A percentile compares a stretch with the other conserved stretches of the same genome.
These are phyloP conservation scores for Aspergillus nidulans DNA, from an alignment of 495 filamentous ascomycete genomes.

Conservation along the genomic window DNA sequence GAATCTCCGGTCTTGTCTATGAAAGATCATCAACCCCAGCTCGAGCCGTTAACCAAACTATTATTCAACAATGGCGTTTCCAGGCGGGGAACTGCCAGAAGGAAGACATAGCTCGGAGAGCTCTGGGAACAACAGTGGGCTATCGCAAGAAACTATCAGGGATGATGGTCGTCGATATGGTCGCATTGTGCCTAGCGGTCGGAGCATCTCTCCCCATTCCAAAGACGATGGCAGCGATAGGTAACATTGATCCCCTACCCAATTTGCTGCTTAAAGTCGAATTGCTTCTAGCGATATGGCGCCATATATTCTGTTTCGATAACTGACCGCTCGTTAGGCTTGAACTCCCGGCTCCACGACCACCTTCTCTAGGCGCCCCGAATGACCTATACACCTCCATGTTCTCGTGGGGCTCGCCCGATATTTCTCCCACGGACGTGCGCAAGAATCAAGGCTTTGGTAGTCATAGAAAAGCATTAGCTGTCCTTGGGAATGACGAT, in stretches of 20 bases:
- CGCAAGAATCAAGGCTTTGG: slow-evolving; percentile 37
- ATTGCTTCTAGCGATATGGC: not conserved
- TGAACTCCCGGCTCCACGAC: slow-evolving; percentile 17
- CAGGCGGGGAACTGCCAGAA: slow-evolving; percentile 28
- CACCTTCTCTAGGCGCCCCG: slow-evolving; percentile 13
- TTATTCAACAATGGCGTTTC: slow-evolving; percentile 30
- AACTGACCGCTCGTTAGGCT: slow-evolving; percentile 21
- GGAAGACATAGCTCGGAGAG: slow-evolving; percentile 43
- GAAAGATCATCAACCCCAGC: not conserved
- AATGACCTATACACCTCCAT: slow-evolving; percentile 36
- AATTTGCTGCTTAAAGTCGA: not conserved
- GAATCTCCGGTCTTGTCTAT: not conserved
- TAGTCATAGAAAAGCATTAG: slow-evolving; percentile 37
- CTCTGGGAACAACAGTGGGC: slow-evolving; percentile 38
- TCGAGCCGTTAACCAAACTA: slow-evolving; percentile 1
- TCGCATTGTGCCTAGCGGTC: slow-evolving; percentile 23
- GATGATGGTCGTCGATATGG: slow-evolving; percentile 31
- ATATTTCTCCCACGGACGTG: slow-evolving; percentile 41
- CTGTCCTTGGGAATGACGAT: slow-evolving; percentile 30
- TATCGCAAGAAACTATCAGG: slow-evolving; percentile 45
- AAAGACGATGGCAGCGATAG: slow-evolving; percentile 30
- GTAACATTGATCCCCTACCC: slow-evolving; percentile 28
- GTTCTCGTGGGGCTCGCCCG: slow-evolving; percentile 44
- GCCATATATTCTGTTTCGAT: not conserved
- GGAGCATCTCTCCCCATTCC: slow-evolving; percentile 28